Evolutionary conservation across 495 filamentous ascomycete species (phyloP).

Genomic region (Neurospora pannonica): DNA sequence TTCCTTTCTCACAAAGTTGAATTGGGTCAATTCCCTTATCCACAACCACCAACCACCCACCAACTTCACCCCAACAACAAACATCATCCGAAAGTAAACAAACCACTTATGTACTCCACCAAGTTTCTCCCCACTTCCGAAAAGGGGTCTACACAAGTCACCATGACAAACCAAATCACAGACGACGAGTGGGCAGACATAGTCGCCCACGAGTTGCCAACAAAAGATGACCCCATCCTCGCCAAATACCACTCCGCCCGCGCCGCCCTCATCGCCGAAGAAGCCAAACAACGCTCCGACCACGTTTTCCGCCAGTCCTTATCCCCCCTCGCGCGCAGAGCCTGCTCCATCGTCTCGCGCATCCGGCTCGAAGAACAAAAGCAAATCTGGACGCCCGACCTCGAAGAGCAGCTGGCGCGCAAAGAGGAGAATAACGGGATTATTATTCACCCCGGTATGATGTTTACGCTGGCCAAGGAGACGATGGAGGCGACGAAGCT

Average conservation of each 20-base stretch:
- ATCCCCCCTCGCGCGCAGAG: slow-evolving; percentile 46
- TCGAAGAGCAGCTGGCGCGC: slow-evolving; percentile 52
- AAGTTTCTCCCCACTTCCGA: no score
- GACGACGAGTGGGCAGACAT: slow-evolving; percentile 48
- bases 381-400: slow-evolving; percentile 54
- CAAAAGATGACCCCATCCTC: slow-evolving; percentile 58
- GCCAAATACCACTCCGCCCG: slow-evolving; percentile 69
- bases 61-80: neutral
- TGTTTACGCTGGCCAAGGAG: slow-evolving; percentile 72
- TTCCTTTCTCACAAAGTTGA: neutral
- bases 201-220: slow-evolving; percentile 41
- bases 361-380: slow-evolving; percentile 70
- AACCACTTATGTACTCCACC: no score
- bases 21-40: neutral
- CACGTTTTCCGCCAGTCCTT: slow-evolving; percentile 48
- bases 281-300: slow-evolving; percentile 57
- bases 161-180: slow-evolving; percentile 11
- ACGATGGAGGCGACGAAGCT: slow-evolving; percentile 73
- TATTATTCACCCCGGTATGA: slow-evolving; percentile 72
- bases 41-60: neutral
- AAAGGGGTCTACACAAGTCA: no score
- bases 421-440: slow-evolving; percentile 40
- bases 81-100: no score
- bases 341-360: slow-evolving; percentile 64
- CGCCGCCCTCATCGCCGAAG: slow-evolving; percentile 66